Evolutionary conservation across 2,329 filamentous ascomycete genomes (phyloP).

Genomic region (Sclerotinia trifoliorum): DNA sequence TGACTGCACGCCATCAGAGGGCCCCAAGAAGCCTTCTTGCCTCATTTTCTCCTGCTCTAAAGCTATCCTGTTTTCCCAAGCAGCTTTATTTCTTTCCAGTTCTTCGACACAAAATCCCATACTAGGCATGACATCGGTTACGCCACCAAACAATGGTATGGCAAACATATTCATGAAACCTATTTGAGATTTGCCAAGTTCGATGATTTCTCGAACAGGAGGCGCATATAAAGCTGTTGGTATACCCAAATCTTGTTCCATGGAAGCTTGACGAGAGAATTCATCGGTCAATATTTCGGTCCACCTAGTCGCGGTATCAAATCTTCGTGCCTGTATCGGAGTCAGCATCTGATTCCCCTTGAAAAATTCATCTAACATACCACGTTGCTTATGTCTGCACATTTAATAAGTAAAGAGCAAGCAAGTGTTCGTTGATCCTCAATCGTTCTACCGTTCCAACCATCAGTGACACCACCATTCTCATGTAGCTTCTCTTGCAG

Average conservation of each 20-base stretch:
- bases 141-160: slow-evolving; percentile 83
- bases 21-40: slow-evolving; percentile 34
- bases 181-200: slow-evolving; percentile 83
- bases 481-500: slow-evolving; percentile 75
- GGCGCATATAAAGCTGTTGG: slow-evolving; percentile 82
- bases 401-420: slow-evolving; percentile 95
- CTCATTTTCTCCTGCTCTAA: slow-evolving; percentile 51
- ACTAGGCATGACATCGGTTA: slow-evolving; percentile 79
- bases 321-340: slow-evolving; percentile 68
- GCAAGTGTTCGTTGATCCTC: slow-evolving; percentile 76
- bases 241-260: slow-evolving; percentile 87
- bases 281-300: slow-evolving; percentile 93
- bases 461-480: slow-evolving; percentile 59
- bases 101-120: slow-evolving; percentile 84
- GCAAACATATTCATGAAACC: slow-evolving; percentile 97
- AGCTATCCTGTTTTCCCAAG: slow-evolving; percentile 69
- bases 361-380: slow-evolving; percentile 52
- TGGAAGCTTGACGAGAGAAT: slow-evolving; percentile 86
- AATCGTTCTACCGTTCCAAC: slow-evolving; percentile 73
- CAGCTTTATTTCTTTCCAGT: slow-evolving; percentile 70
- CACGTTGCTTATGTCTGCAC: slow-evolving; percentile 97
- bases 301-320: slow-evolving; percentile 82
- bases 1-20: slow-evolving; percentile 39
- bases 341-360: slow-evolving; percentile 31
- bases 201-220: slow-evolving; percentile 78